These are phyloP conservation scores for Solanum ossicruentum DNA, from an alignment of 257 asterid genomes.

Conservation along the genomic window DNA sequence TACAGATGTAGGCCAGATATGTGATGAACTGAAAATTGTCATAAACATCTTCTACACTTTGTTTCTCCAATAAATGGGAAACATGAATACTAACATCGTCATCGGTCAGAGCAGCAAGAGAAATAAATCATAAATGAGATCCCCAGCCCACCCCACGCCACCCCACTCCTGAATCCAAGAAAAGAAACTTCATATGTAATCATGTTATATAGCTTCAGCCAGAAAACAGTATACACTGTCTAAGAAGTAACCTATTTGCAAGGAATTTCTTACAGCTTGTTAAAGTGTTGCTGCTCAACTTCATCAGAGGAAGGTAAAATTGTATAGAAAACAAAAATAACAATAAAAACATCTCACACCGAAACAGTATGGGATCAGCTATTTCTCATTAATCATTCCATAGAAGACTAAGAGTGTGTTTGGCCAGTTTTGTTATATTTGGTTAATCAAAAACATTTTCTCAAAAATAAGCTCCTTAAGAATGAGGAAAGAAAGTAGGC, in stretches of 20 bases:
- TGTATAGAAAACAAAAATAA: neutral
- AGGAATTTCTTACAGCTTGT: neutral
- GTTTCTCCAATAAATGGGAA: neutral
- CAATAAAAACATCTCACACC: neutral
- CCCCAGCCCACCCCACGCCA: neutral
- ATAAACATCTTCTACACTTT: neutral
- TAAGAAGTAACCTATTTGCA: neutral
- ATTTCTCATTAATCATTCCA: neutral
- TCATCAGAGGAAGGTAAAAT: neutral
- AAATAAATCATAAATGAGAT: neutral
- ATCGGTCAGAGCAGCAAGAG: neutral
- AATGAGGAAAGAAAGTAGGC: no score
- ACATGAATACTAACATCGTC: no score
- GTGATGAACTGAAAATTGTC: neutral
- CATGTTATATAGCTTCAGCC: neutral
- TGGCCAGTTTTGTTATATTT: no score
- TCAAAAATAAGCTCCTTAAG: no score
- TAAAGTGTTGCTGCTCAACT: neutral
- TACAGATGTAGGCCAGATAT: constrained; percentile 1
- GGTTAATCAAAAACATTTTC: no score
- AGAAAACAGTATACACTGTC: neutral
- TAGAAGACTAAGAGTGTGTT: no score
- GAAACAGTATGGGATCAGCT: neutral
- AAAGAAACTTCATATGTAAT: neutral
- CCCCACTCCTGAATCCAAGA: neutral